These are phyloP conservation scores for Solanum virginianum DNA, from an alignment of 257 asterid genomes.

Conservation along the genomic window DNA sequence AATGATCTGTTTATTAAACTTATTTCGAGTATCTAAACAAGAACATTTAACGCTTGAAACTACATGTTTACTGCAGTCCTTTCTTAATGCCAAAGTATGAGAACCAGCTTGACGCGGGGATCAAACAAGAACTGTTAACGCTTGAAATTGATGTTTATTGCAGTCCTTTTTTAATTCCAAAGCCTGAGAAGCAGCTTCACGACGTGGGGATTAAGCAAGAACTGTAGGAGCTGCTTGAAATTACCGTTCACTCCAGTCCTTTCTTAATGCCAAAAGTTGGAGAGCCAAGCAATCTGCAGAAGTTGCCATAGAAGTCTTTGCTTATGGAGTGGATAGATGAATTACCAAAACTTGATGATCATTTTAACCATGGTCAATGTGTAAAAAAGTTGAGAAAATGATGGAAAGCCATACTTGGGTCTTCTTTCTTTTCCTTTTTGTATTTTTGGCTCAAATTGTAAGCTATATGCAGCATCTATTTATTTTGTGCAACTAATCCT, in stretches of 20 bases:
- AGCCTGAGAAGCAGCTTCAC: background rate
- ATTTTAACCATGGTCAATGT: background rate
- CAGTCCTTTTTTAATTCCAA: slow-evolving; percentile 4
- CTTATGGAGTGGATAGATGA: background rate
- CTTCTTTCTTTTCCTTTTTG: too few relatives aligned
- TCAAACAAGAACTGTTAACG: background rate
- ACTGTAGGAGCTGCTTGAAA: background rate
- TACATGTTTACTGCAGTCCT: background rate
- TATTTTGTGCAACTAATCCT: background rate
- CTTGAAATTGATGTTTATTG: background rate
- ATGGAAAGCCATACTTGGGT: background rate
- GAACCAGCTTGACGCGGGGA: background rate
- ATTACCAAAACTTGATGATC: background rate
- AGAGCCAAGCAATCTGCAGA: background rate
- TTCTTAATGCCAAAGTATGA: background rate
- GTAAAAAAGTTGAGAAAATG: background rate
- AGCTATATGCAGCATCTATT: background rate
- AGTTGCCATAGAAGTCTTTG: background rate
- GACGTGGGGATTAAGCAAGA: background rate
- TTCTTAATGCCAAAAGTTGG: background rate
- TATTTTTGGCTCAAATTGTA: background rate
- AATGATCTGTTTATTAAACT: background rate
- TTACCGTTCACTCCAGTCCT: background rate
- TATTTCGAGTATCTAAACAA: background rate
- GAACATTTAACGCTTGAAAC: background rate